Conservation (phyloP, 176 grass and related monocot species). For the Oryza coarctata region DNA sequence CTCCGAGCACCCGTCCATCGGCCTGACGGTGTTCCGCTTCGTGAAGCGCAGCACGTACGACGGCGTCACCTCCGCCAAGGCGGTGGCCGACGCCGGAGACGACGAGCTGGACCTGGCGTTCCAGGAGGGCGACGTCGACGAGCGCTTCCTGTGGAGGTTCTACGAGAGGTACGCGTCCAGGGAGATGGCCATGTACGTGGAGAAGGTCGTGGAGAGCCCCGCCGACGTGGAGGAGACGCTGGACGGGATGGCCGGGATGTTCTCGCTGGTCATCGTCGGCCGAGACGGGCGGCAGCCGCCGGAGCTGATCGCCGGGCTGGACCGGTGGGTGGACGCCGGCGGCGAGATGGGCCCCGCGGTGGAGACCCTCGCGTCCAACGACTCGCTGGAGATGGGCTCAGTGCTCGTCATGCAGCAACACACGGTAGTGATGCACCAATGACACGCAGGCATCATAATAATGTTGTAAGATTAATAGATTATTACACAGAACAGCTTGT, state of each 20-base stretch:
- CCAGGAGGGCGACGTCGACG: constrained; percentile 30
- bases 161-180: constrained; percentile 43
- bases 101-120: neutral
- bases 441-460: neutral
- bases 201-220: constrained; percentile 53
- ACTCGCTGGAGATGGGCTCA: constrained; percentile 52
- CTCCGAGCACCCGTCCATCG: constrained; percentile 40
- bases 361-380: constrained; percentile 45
- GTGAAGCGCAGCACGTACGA: constrained; percentile 55
- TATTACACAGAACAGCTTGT: constrained; percentile 33
- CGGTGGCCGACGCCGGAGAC: too few species aligned
- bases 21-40: constrained; percentile 54
- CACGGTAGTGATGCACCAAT: constrained; percentile 25
- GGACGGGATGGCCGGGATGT: constrained; percentile 50
- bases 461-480: neutral
- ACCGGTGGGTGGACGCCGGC: constrained; percentile 39
- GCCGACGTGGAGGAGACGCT: constrained; percentile 48
- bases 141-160: constrained; percentile 50
- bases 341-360: constrained; percentile 40
- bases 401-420: constrained; percentile 60
- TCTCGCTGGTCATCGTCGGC: constrained; percentile 48
- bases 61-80: constrained; percentile 16
- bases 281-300: constrained; percentile 39
- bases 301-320: constrained; percentile 38
- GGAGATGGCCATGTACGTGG: constrained; percentile 55